Percentiles rank a stretch among this genome's conserved stretches.
Conservation (phyloP, 2,329 filamentous ascomycete genomes). For the Xylaria polymorpha region DNA sequence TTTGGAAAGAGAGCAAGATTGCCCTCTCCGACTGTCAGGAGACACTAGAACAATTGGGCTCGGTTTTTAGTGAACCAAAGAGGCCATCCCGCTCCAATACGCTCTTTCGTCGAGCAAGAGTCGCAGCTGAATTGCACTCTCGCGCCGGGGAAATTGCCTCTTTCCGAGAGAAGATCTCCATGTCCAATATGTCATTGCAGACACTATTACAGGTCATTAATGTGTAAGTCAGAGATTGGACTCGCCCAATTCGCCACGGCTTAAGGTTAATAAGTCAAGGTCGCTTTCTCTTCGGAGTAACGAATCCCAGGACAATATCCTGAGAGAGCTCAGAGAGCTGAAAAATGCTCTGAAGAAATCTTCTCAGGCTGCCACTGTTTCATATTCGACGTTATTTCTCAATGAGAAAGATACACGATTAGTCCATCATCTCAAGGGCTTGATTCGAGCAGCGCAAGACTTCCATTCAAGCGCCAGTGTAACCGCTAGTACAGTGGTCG, state of each 20-base stretch:
- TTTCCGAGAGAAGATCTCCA: constrained; percentile 40
- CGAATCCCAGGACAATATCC: constrained; percentile 35
- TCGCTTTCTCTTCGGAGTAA: constrained; percentile 38
- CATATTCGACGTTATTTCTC: constrained; percentile 36
- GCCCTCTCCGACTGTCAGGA: constrained; percentile 37
- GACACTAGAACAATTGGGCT: constrained; percentile 32
- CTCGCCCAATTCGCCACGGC: background rate
- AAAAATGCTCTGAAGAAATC: constrained; percentile 38
- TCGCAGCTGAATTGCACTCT: constrained; percentile 37
- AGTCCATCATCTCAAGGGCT: constrained; percentile 35
- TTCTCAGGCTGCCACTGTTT: constrained; percentile 36
- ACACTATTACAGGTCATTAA: constrained; percentile 39
- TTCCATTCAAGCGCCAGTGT: constrained; percentile 38
- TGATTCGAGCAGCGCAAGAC: constrained; percentile 36
- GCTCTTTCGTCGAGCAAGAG: constrained; percentile 34
- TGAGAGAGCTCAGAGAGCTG: constrained; percentile 38
- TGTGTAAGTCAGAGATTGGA: constrained; percentile 28
- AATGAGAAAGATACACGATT: constrained; percentile 34
- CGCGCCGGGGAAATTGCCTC: constrained; percentile 38
- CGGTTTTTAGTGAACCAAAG: constrained; percentile 32
- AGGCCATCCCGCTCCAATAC: constrained; percentile 34
- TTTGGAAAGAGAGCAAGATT: constrained; percentile 39
- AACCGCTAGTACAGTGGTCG: constrained; percentile 35
- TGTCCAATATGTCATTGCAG: constrained; percentile 38
- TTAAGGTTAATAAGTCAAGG: constrained; percentile 18